phyloP scores from a whole-genome alignment of 768 basidiomycete genomes.

The Suillus tomentosus region DNA sequence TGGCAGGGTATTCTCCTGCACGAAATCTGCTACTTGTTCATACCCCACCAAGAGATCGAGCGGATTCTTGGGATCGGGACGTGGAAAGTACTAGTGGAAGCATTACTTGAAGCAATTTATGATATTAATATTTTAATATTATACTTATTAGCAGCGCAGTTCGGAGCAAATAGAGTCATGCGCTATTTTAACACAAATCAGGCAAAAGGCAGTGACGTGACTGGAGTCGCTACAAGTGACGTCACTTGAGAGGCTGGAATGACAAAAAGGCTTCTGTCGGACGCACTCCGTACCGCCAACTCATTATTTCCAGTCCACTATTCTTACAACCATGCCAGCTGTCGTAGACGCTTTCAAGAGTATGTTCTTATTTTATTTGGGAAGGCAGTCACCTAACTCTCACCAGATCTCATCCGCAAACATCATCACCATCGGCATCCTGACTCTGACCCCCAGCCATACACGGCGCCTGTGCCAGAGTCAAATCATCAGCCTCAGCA shows the following conservation, averaged over 20 bases:
- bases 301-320: not conserved
- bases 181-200: conserved; percentile 2
- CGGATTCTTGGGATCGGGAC: conserved; percentile 40
- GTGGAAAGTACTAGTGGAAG: conserved; percentile 15
- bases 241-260: conserved; percentile 31
- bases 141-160: not conserved
- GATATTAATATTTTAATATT: conserved; percentile 9
- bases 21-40: conserved; percentile 73
- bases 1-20: conserved; percentile 74
- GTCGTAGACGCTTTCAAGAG: conserved; percentile 92
- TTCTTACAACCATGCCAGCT: conserved; percentile 53
- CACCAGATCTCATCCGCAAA: conserved; percentile 69
- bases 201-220: conserved; percentile 18
- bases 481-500: conserved; percentile 29
- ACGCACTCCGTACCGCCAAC: conserved; percentile 9
- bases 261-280: conserved; percentile 33
- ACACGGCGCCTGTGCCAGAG: conserved; percentile 19
- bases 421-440: conserved; percentile 66
- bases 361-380: conserved; percentile 35
- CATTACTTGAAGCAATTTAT: conserved; percentile 14
- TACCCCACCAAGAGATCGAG: conserved; percentile 58
- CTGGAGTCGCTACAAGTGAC: conserved; percentile 24
- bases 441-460: conserved; percentile 34
- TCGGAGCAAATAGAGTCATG: not conserved
- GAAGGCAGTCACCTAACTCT: conserved; percentile 17